Evolutionary conservation across 2,329 filamentous ascomycete species (phyloP).

Genomic region (Rhynchosporium secalis): DNA sequence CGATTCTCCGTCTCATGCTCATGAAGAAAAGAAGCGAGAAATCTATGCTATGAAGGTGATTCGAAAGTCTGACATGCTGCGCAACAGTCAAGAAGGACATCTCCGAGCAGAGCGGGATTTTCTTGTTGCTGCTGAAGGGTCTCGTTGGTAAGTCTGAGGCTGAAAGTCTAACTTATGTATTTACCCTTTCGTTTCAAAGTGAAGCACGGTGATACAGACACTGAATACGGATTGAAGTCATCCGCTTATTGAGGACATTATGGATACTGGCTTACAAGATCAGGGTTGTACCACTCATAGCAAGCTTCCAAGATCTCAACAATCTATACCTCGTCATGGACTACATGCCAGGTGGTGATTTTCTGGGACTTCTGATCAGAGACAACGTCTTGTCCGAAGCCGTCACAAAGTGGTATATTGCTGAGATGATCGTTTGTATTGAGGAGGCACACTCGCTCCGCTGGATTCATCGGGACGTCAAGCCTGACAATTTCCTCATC

Average conservation of each 20-base stretch:
- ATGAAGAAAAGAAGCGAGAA: slow-evolving; percentile 46
- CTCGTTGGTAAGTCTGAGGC: slow-evolving; percentile 61
- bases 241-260: neutral
- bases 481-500: slow-evolving; percentile 96
- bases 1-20: slow-evolving; percentile 4
- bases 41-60: slow-evolving; percentile 98
- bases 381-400: slow-evolving; percentile 80
- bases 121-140: slow-evolving; percentile 83
- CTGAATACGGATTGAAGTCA: neutral
- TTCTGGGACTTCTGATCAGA: slow-evolving; percentile 80
- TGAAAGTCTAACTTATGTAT: neutral
- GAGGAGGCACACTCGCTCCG: slow-evolving; percentile 85
- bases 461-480: slow-evolving; percentile 95
- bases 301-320: slow-evolving; percentile 83
- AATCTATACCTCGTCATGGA: slow-evolving; percentile 96
- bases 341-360: slow-evolving; percentile 96
- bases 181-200: neutral
- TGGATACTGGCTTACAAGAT: slow-evolving; percentile 14
- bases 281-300: slow-evolving; percentile 81
- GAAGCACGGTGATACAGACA: neutral
- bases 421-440: slow-evolving; percentile 94
- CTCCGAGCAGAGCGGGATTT: slow-evolving; percentile 90
- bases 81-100: slow-evolving; percentile 89
- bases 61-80: slow-evolving; percentile 88
- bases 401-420: slow-evolving; percentile 81